Base-by-base conservation (phyloP, 2,329 filamentous ascomycete species). In the Thielaviopsis musarum region DNA sequence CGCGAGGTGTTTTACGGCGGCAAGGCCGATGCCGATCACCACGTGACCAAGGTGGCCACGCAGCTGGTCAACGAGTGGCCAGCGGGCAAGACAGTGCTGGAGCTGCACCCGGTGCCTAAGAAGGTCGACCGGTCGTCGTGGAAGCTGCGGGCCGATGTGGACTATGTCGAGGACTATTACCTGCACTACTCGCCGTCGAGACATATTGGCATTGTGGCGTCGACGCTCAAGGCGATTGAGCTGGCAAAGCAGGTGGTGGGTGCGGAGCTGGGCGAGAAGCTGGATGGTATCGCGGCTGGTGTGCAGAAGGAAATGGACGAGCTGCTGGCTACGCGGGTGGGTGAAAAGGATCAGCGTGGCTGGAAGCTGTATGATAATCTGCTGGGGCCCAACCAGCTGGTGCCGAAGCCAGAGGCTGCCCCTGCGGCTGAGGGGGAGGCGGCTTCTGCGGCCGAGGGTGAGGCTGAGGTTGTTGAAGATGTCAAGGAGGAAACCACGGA, bases 181-280 rank as follows among this genome's bases (percentile, higher is more conserved):
- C 53, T 74, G 19, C 61, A 64, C 52, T 56, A 69, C n/a, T 69
- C 68, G 2, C 62, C 69, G 10, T 72, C 72, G 38, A 63, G 74
- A 34, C 59, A 58, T 19, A 61, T 73, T 26, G 60, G 63, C 34
- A 53, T 70, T 17, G 67, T 67, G 4, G 62, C 69, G n/a, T 72
- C 72, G 49, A 65, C 75, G 28, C 64, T 75, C 56, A 68, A 71
- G 65, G 79, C 75, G 21, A 69, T 81, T 57, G 69, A 72, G 49
- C 62, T 73, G 62, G 75, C 78, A 15, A 67, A 70, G 51, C 66
- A 75, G 63, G 67, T 77, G 15, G 66, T 77, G 52, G 66, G 67
- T 55, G 64, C 69, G 26, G 68, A 66, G 52, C 66, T 75, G 56
- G 69, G 69, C 3, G 64, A 59, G 30, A 64, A 71, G 67, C 66